Base-by-base conservation (phyloP, 1,139 yeast genomes). In the Candida neerlandica region DNA sequence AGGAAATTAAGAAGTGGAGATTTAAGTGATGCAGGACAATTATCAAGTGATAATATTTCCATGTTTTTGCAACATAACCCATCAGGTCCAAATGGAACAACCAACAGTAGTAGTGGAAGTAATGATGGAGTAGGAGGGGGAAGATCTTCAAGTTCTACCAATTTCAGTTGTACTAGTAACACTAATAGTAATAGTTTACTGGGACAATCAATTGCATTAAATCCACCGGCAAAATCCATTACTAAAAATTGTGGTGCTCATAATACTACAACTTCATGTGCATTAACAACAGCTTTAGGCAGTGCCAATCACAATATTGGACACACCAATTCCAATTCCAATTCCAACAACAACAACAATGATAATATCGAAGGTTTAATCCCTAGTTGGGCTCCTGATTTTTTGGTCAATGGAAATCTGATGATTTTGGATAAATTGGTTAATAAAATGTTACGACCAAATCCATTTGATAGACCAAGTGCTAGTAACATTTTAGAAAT, bases 1-100 rank as follows among this genome's bases (percentile, higher is more conserved):
- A 94, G 96, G 57, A 92, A 92, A 65, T 73, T 94, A 55, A 79
- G 99, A 56, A 89, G 96, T 44, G 99, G 99, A 0, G 99, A 94
- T 66, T 73, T 95, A 54, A 86, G 96, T 29, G 99, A 94, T 67
- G 98, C 98, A 0, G 99, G 99, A 0, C 81, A 85, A 58, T 74
- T 94, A 52, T 86, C 95, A 51, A 71, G 77, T 58, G 81, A 76
- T 56, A 76, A 76, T 53, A 70, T 77, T 43, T 72, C 78, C 55
- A 80, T 75, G 56, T 75, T 73, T 53, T 65, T 76, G 53, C 72
- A 69, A 49, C 74, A 74, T 57, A 69, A 71, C 30, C 50, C 48
- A 15, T 39, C 46, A n/a, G 41, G 51, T 9, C 37, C 45, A 27
- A 42, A 33, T 21, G 46, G 34, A 23, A 48, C 43, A 11, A 45